phyloP scores from a whole-genome alignment of 768 basidiomycete genomes.

The Infundibulicybe gibba region DNA sequence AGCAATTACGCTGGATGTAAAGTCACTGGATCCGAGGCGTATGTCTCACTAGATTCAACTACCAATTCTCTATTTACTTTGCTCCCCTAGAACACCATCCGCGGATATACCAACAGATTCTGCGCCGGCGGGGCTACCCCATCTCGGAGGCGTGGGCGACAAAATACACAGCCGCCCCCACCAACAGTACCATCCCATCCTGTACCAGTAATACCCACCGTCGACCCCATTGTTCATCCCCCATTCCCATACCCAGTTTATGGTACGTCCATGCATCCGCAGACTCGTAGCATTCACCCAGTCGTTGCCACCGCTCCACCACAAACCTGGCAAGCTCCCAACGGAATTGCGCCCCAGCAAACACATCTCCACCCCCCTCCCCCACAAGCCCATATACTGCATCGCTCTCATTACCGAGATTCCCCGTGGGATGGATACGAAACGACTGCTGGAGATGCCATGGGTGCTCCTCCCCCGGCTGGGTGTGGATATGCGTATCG shows the following conservation, averaged over 20 bases:
- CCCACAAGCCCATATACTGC: conserved; percentile 37
- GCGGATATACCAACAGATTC: conserved; percentile 11
- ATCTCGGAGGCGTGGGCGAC: conserved; percentile 2
- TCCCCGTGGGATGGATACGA: conserved; percentile 60
- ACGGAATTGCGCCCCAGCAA: conserved; percentile 62
- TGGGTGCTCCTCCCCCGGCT: conserved; percentile 38
- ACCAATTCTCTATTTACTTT: neutral
- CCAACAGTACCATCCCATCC: conserved; percentile 15
- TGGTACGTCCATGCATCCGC: conserved; percentile 24
- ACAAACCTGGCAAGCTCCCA: conserved; percentile 63
- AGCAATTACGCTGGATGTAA: conserved; percentile 81
- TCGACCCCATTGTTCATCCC: conserved; percentile 25
- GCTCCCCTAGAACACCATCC: conserved; percentile 7
- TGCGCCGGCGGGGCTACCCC: conserved; percentile 4
- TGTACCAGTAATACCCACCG: conserved; percentile 18
- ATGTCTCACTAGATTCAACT: conserved; percentile 16
- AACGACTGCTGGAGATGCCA: conserved; percentile 38
- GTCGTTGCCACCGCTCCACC: conserved; percentile 42
- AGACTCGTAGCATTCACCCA: conserved; percentile 37
- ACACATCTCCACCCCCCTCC: conserved; percentile 50
- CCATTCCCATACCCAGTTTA: conserved; percentile 40
- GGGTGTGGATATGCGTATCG: conserved; percentile 61
- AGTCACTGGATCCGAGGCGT: conserved; percentile 74
- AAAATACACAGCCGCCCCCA: conserved; percentile 8
- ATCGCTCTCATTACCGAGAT: conserved; percentile 47